A percentile compares a stretch with the other conserved stretches of the same genome.
These are phyloP conservation scores for Cladosporium sp. DNA, from an alignment of 2,329 filamentous ascomycete genomes.

Conservation along the genomic window DNA sequence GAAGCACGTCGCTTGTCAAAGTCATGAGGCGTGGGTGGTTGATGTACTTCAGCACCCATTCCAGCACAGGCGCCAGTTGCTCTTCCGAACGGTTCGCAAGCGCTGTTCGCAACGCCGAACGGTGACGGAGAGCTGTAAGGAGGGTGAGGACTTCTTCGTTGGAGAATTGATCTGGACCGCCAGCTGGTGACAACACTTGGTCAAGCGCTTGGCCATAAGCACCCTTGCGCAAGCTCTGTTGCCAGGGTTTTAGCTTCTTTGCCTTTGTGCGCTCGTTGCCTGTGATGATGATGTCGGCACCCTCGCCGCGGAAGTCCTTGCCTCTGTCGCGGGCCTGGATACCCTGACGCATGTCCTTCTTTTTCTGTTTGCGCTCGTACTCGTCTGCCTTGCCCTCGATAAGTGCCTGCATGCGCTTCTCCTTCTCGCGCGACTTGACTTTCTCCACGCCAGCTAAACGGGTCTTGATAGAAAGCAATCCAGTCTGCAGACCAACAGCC, in stretches of 20 bases:
- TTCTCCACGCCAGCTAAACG: slow-evolving; percentile 83
- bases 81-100: slow-evolving; percentile 79
- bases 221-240: slow-evolving; percentile 75
- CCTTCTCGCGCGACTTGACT: slow-evolving; percentile 69
- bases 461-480: slow-evolving; percentile 86
- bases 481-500: slow-evolving; percentile 91
- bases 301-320: slow-evolving; percentile 80
- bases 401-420: slow-evolving; percentile 82
- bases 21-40: slow-evolving; percentile 78
- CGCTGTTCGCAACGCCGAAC: slow-evolving; percentile 78
- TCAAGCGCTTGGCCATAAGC: slow-evolving; percentile 79
- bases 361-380: slow-evolving; percentile 70
- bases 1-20: slow-evolving; percentile 78
- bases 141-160: slow-evolving; percentile 64
- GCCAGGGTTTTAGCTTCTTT: slow-evolving; percentile 73
- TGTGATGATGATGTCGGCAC: slow-evolving; percentile 84
- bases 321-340: slow-evolving; percentile 62
- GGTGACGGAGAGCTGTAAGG: slow-evolving; percentile 81
- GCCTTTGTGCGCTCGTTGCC: slow-evolving; percentile 62
- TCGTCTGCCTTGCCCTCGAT: slow-evolving; percentile 75
- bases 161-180: slow-evolving; percentile 25
- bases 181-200: slow-evolving; percentile 58
- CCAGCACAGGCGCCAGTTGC: slow-evolving; percentile 76
- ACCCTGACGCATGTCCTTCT: slow-evolving; percentile 60
- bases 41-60: slow-evolving; percentile 80